Evolutionary conservation across 2,329 filamentous ascomycete species (phyloP), one percentile per base, ranked within the genome.

Genomic region (Ophiostoma tasmaniense): DNA sequence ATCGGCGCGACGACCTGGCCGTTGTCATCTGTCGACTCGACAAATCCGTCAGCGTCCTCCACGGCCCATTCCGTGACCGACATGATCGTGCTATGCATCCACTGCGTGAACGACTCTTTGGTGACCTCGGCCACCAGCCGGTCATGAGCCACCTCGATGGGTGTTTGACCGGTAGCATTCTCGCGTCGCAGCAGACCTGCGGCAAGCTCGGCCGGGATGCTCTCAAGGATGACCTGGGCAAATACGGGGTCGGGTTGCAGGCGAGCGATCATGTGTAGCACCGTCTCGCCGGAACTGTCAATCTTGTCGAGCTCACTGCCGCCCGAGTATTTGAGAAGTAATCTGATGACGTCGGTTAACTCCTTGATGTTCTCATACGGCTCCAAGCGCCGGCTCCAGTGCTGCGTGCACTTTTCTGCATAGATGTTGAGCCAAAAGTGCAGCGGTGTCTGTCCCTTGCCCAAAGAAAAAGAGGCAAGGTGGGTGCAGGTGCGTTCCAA

Each of bases 81-180:
- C 50, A 55, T 22, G 11, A 55, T 14, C 13, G 8, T 55, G 22
- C 50, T 55, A 22, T 55, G 50, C 50, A 55, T 55, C n/a, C 22
- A 55, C 50, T 28, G 50, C 11, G 25, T 13, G 50, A 25, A 22
- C 22, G 50, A 22, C 50, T 55, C 50, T 14, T 55, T 55, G n/a
- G 22, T 55, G 50, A 55, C n/a, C 4, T 17, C 50, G 8, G 50
- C 50, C 8, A 55, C 3, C 14, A 55, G 50, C 50, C n/a, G 25
- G n/a, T 55, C 50, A 13, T 55, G 50, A 22, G 50, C 50, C 2
- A 55, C 50, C n/a, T 55, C 50, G n/a, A 55, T 2, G 68, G 91
- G 89, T 0, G 91, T 95, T 20, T 85, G 83, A 1, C 92, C 92
- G 0, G 90, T 90, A 0, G 90, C 86, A 73, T 93, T 93, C 76